Evolutionary conservation across 805 yeast genomes (phyloP), one percentile per base, ranked within the genome.

Genomic region (Cyberlindnera lachancei): DNA sequence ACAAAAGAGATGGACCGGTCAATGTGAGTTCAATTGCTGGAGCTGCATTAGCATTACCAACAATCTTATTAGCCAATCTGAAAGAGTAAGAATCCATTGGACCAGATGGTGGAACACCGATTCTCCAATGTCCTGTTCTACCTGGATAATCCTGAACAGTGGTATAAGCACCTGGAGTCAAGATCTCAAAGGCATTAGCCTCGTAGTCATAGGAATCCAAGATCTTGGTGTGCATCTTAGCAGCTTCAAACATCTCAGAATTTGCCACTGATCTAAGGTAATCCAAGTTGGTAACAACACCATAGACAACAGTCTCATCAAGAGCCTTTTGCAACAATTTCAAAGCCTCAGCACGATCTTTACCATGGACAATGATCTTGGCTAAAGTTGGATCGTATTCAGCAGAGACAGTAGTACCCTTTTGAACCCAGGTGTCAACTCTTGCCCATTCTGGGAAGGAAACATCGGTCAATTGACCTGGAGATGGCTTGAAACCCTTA

Each of bases 61-160:
- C 97, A 50, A 85, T 75, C 53, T 82, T 66, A 64, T 90, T 90
- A 15, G 95, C 96, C 41, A 85, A 56, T 49, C 96, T 70, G 65
- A 88, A 88, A 5, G 96, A 78, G 50, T 79, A 88, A 39, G 78
- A 73, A 60, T 90, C 98, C 97, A 90, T 92, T 38, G 97, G 96
- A 28, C 98, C 98, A 25, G 95, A 85, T 7, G 97, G 97, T 17
- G 98, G 98, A 35, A 90, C 97, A 56, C 98, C 98, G 34, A 63
- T 55, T 48, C 65, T 58, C 68, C 68, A 63, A 38, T 70, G 56
- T n/a, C 86, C 80, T 34, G 67, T 66, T 64, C 98, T 79, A 32
- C 94, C 95, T 13, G 95, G 94, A 58, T 78, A 92, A 59, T 92
- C 98, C 63, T 90, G 98, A 30, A 90, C 90, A 4, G 96, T 84